Evolutionary conservation across 2,329 filamentous ascomycete species (phyloP), one percentile per base, ranked within the genome.

Genomic region (Xylariaceae sp.): DNA sequence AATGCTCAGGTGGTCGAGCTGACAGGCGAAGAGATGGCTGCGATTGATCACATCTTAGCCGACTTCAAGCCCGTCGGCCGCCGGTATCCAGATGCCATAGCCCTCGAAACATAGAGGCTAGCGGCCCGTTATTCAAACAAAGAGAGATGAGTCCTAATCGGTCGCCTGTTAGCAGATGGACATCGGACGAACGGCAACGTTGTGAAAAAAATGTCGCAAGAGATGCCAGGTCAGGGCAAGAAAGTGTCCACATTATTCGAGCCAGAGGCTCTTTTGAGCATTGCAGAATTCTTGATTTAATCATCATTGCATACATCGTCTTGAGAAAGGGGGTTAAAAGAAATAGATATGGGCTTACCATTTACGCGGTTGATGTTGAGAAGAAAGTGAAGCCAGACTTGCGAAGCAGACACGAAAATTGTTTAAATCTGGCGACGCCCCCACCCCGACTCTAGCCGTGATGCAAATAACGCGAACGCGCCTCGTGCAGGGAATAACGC

Each of bases 1-100:
- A 88, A 89, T 65, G 72, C 76, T 49, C 78, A 75, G 62, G 64
- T 74, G 39, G 52, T 62, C 4, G 30, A 42, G 2, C 48, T 66
- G 3, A 57, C 61, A 2, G 37, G 47, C 6, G 30, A 44, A 2
- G 49, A 64, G 37, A 59, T 54, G 49, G 42, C 39, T 8, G 51
- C 13, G 6, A 51, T 51, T 8, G 9, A 37, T 51, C 3, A 4
- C 18, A 34, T 30, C 10, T 17, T 30, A 7, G 17, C 18, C 17
- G 17, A 11, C 7, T 50, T 50, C 13, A 10, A 51, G 18, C 23
- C 10, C 7, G 3, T 23, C 13, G 10, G 23, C 30, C 10, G 49
- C 13, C 23, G 9, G 1, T 51, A 35, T 2, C 49, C 23, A 15
- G 49, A 35, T 51, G 9, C 6, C 7, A 8, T 35, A 10, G 10